Evolutionary conservation across 2,329 filamentous ascomycete species (phyloP).

Genomic region (Alternaria atra): DNA sequence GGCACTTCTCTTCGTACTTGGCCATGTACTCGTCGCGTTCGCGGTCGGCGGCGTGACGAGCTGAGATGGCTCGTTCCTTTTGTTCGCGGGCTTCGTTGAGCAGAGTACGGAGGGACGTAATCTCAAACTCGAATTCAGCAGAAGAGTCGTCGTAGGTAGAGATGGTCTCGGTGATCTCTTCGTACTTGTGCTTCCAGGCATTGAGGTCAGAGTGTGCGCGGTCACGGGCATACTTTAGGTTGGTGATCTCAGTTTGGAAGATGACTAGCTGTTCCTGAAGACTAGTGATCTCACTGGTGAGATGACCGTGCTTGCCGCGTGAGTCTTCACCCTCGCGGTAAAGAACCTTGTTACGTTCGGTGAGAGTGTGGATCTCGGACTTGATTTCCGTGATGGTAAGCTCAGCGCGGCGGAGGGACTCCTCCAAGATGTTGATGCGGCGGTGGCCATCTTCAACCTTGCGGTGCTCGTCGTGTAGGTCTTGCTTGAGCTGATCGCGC

Average conservation of each 20-base stretch:
- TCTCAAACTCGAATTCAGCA: slow-evolving; percentile 36
- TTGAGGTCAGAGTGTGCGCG: slow-evolving; percentile 30
- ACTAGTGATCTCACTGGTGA: slow-evolving; percentile 21
- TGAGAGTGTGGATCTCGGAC: slow-evolving; percentile 27
- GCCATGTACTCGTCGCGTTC: slow-evolving; percentile 33
- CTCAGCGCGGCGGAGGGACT: slow-evolving; percentile 33
- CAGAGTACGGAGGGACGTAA: slow-evolving; percentile 29
- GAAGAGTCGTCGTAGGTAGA: slow-evolving; percentile 31
- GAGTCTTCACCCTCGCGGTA: slow-evolving; percentile 29
- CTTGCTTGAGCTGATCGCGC: slow-evolving; percentile 35
- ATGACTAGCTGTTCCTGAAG: slow-evolving; percentile 28
- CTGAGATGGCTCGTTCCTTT: slow-evolving; percentile 34
- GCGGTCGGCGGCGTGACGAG: slow-evolving; percentile 32
- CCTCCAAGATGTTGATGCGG: slow-evolving; percentile 26
- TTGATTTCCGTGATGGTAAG: slow-evolving; percentile 22
- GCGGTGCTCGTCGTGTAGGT: slow-evolving; percentile 29
- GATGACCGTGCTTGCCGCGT: slow-evolving; percentile 26
- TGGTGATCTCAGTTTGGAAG: slow-evolving; percentile 33
- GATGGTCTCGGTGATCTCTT: slow-evolving; percentile 34
- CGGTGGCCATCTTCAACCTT: slow-evolving; percentile 30
- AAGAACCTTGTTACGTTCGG: slow-evolving; percentile 28
- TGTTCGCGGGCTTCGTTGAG: slow-evolving; percentile 36
- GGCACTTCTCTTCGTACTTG: slow-evolving; percentile 38
- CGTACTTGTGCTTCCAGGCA: slow-evolving; percentile 37
- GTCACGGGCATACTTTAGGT: slow-evolving; percentile 28